phyloP scores from a whole-genome alignment of 1,139 yeast genomes.

The Lodderomyces beijingensis region DNA sequence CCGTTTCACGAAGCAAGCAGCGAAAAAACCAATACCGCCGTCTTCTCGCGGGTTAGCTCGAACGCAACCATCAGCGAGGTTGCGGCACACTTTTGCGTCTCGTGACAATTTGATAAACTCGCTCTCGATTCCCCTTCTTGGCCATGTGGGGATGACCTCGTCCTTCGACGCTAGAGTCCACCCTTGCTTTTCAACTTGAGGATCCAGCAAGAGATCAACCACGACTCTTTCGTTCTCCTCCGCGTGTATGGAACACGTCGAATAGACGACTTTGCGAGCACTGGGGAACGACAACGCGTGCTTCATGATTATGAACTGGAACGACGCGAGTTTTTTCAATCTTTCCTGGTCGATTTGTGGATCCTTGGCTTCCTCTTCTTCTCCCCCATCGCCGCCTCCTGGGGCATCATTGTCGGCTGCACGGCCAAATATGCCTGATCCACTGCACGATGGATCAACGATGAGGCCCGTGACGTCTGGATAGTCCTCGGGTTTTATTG shows the following conservation, averaged over 20 bases:
- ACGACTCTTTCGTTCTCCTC: slow-evolving; percentile 94
- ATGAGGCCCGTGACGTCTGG: slow-evolving; percentile 70
- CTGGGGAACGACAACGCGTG: slow-evolving; percentile 83
- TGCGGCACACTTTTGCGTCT: slow-evolving; percentile 40
- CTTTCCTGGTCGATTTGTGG: slow-evolving; percentile 34
- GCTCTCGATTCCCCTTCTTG: slow-evolving; percentile 68
- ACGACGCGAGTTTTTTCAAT: slow-evolving; percentile 69
- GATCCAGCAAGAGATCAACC: slow-evolving; percentile 64
- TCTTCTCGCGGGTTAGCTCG: slow-evolving; percentile 81
- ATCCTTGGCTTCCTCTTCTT: slow-evolving; percentile 42
- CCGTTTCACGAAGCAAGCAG: slow-evolving; percentile 62
- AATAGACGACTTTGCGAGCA: slow-evolving; percentile 79
- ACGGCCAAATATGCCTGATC: slow-evolving; percentile 94
- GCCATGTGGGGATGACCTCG: slow-evolving; percentile 78
- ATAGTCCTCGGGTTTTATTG: slow-evolving; percentile 57
- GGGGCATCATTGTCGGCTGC: slow-evolving; percentile 35
- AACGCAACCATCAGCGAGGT: slow-evolving; percentile 79
- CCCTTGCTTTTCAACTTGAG: slow-evolving; percentile 54
- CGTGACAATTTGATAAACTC: slow-evolving; percentile 56
- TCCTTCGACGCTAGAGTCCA: slow-evolving; percentile 69
- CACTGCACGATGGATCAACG: slow-evolving; percentile 97
- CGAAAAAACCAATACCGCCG: slow-evolving; percentile 97
- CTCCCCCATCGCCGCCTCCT: slow-evolving; percentile 21
- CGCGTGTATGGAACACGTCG: slow-evolving; percentile 92
- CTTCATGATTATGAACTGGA: slow-evolving; percentile 80